Evolutionary conservation across 2,329 filamentous ascomycete species (phyloP), one percentile per base, ranked within the genome.

Genomic region (Penicillium olsonii): DNA sequence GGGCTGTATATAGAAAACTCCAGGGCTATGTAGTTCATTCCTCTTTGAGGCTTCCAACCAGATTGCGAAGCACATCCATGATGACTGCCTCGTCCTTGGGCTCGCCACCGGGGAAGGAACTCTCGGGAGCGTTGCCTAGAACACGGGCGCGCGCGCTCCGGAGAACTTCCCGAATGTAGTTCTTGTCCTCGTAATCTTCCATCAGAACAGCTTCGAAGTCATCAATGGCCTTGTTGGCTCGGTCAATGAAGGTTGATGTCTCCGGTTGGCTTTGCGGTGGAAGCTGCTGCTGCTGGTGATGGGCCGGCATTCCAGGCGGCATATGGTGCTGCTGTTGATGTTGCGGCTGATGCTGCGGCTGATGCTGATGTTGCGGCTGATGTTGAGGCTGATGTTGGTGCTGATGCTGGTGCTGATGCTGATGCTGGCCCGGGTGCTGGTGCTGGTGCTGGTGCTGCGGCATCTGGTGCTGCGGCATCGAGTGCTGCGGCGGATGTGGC

Each of bases 141-240:
- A 68, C 71, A 14, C 71, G 68, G 40, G 71, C 70, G 8, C 72
- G 70, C 18, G 72, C 71, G 52, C 72, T 74, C 50, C 69, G 68
- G 10, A 74, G 66, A 27, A 74, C 71, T 55, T 73, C 69, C 20
- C 70, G 69, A 55, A 74, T 74, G 52, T 74, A 74, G 46, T 74
- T 71, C 60, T 73, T 72, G 52, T 74, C 72, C 48, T 74, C 71
- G 45, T 73, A 74, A 50, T 74, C 72, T 51, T 74, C 71, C 65
- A 73, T 71, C 12, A 74, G 65, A 11, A 74, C 71, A 15, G 70
- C 68, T 50, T 74, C 72, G 42, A 74, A 74, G 53, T 74, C 70
- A 48, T 74, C 72, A 45, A 74, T 74, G 18, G 72, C 72, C 57
- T 74, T 73, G 57, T 69, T 71, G 10, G 72, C 72, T 22, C 70